These are phyloP conservation scores for Heliamphora pulchella DNA, from an alignment of 179 eudicot genomes.

Conservation along the genomic window DNA sequence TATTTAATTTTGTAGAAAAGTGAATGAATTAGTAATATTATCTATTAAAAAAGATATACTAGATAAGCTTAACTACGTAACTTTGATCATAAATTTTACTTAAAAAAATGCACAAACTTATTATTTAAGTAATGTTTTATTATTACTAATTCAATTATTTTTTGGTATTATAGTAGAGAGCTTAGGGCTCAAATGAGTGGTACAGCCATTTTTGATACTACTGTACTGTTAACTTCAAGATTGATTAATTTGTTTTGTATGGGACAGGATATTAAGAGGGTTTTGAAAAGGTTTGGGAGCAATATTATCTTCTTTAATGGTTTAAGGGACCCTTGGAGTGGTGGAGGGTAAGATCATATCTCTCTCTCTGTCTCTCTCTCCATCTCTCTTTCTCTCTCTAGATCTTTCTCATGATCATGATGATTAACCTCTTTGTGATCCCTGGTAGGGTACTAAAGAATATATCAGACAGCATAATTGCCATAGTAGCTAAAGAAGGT, in stretches of 20 bases:
- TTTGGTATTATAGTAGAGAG: too few species aligned
- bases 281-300: constrained; percentile 58
- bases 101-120: too few species aligned
- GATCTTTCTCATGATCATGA: not conserved
- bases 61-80: too few species aligned
- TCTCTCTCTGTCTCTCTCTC: constrained; percentile 9
- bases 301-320: constrained; percentile 80
- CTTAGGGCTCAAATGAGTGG: not conserved
- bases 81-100: too few species aligned
- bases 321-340: constrained; percentile 79
- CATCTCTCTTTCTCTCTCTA: not conserved
- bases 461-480: constrained; percentile 53
- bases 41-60: too few species aligned
- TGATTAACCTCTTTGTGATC: not conserved
- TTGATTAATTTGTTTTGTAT: not conserved
- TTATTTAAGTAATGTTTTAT: too few species aligned
- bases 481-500: constrained; percentile 71
- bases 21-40: too few species aligned
- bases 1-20: too few species aligned
- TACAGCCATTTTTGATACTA: not conserved
- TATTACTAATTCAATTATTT: too few species aligned
- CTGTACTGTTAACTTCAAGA: not conserved
- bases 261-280: constrained; percentile 48
- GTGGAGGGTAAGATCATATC: constrained; percentile 51
- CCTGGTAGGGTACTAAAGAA: constrained; percentile 54